Evolutionary conservation across 768 basidiomycete species (phyloP), one percentile per base, ranked within the genome.

Genomic region (Lentinula aciculospora): DNA sequence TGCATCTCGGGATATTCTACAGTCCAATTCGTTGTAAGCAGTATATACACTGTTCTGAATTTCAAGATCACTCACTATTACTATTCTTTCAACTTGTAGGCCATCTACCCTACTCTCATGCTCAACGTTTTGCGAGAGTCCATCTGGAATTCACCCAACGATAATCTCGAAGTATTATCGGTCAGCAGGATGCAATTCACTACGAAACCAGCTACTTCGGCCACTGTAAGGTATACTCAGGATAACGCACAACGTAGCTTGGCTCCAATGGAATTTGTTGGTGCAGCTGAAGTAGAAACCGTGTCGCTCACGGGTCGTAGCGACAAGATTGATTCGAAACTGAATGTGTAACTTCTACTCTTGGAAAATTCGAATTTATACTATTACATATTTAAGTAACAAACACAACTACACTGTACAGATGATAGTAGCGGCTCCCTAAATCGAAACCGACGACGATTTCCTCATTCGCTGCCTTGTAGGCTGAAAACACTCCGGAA

Each of bases 401-500:
- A 34, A 34, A 34, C 32, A 32, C 10, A 4, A 32, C 31, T 10
- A 32, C 13, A 9, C 32, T 34, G 8, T 2, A 34, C 13, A 7
- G 32, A 6, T 34, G 8, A 34, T 34, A 13, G 8, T 13, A 13
- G 8, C 13, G 32, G 8, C 32, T 34, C 32, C 32, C 8, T 34
- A n/a, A n/a, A n/a, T n/a, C n/a, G n/a, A n/a, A n/a, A n/a, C n/a
- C n/a, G n/a, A n/a, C 32, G 2, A 9, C 32, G 8, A 9, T 9
- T 42, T 42, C 46, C n/a, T 45, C 32, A 59, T 34, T 40, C 58
- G 42, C 42, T 55, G 40, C 51, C 17, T 25, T 17, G 58, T 54
- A n/a, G 48, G 44, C 45, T 36, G 46, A 36, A 54, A 59, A 34
- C 34, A 21, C 23, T 55, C 53, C 9, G 58, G 58, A 8, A 59